phyloP scores from a whole-genome alignment of 257 asterid species.

The Ilex aquifolium region DNA sequence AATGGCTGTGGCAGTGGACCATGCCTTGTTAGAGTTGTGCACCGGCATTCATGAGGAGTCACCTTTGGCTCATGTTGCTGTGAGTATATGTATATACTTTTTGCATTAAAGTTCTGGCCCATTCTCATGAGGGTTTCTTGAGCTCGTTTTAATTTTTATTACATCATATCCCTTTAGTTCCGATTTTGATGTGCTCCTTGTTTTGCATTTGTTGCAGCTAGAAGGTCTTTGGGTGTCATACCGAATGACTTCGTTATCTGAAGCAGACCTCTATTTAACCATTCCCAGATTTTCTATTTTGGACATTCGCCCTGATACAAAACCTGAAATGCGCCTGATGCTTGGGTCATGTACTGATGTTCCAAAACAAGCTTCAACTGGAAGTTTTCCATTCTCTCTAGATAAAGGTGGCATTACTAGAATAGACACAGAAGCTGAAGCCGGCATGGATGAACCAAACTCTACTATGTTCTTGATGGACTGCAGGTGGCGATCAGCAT shows the following conservation, averaged over 20 bases:
- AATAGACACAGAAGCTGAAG: constrained; percentile 18
- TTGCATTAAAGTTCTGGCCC: constrained; percentile 5
- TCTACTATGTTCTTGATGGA: constrained; percentile 98
- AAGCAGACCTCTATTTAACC: constrained; percentile 83
- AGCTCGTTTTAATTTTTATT: no score
- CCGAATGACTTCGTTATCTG: constrained; percentile 94
- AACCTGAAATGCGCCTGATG: constrained; percentile 97
- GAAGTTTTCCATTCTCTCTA: background rate
- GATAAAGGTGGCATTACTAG: background rate
- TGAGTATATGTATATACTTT: constrained; percentile 35
- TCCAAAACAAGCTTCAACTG: constrained; percentile 54
- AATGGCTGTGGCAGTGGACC: constrained; percentile 69
- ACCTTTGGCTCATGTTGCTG: constrained; percentile 87
- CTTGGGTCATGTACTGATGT: constrained; percentile 90
- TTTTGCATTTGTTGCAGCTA: constrained; percentile 48
- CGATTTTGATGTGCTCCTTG: constrained; percentile 1
- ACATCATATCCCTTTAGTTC: background rate
- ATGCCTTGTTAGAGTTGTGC: constrained; percentile 78
- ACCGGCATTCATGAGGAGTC: constrained; percentile 79
- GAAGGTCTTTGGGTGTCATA: constrained; percentile 98
- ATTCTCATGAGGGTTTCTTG: background rate
- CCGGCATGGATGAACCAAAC: constrained; percentile 44
- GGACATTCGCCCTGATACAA: constrained; percentile 88
- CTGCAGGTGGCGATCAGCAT: constrained; percentile 89
- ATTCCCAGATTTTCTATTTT: constrained; percentile 81